Conservation (phyloP, 352 stramenopile species). For the Globisporangium orthogonon region DNA sequence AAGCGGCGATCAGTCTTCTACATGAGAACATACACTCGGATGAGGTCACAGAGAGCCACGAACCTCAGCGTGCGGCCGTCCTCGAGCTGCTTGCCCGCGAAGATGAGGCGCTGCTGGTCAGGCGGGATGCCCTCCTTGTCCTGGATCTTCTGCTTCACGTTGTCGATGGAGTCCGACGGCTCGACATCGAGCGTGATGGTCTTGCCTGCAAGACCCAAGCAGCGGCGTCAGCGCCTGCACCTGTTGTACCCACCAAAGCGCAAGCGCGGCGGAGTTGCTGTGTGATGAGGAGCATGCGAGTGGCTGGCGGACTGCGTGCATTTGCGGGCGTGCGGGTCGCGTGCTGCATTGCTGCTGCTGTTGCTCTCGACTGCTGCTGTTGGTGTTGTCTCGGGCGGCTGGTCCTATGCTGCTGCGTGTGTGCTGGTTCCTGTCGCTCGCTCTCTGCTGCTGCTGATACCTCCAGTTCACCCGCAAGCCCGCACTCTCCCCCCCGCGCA, state of each 20-base stretch:
- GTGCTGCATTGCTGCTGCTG: not conserved
- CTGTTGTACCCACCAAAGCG: not conserved
- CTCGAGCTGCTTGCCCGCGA: constrained; percentile 89
- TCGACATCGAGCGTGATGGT: constrained; percentile 90
- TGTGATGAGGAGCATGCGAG: too few relatives aligned
- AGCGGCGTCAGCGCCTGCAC: constrained; percentile 1
- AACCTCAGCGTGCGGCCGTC: constrained; percentile 81
- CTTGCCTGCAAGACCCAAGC: constrained; percentile 55
- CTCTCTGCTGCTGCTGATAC: not conserved
- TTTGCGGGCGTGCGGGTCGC: not conserved
- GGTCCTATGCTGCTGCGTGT: not conserved
- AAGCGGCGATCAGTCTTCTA: not conserved
- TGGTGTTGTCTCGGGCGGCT: too few relatives aligned
- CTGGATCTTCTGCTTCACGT: constrained; percentile 94
- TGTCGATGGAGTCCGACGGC: constrained; percentile 90
- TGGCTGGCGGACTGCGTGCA: not conserved
- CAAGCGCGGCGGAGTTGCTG: too few relatives aligned
- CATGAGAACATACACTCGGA: too few relatives aligned
- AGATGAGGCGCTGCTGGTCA: constrained; percentile 89
- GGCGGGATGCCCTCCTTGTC: constrained; percentile 90
- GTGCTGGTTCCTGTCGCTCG: not conserved
- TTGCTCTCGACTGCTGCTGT: not conserved
- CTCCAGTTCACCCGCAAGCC: not conserved
- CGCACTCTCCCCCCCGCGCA: not conserved
- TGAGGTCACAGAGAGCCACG: not conserved